Evolutionary conservation across 2,329 filamentous ascomycete species (phyloP), one percentile per base, ranked within the genome.

Genomic region (Alternaria hordeiaustralica): DNA sequence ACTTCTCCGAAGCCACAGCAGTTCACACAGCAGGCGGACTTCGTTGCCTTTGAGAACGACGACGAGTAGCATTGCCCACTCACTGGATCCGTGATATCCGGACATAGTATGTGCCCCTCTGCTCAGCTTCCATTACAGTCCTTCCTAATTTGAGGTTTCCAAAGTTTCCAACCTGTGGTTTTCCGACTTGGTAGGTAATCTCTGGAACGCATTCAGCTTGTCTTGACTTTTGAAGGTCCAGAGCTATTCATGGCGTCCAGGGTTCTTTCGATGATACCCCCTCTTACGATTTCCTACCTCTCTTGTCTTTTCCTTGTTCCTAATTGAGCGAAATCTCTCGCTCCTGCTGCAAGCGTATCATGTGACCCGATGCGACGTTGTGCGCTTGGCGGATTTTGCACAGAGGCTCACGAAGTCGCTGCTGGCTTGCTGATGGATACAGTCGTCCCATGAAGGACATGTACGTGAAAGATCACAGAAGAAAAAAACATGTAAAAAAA

Each of bases 21-120:
- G 50, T 71, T 78, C 55, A 73, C 71, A 23, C 68, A 76, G 36
- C 76, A 79, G 60, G 68, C 68, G 50, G 76, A 79, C 45, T 79
- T 69, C 41, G 71, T 79, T 51, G 67, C 74, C 6, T 68, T 77
- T 44, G 69, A 69, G 49, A 63, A 45, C 26, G 65, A 70, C 21
- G 65, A 70, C 21, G 65, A 69, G 33, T 74, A 59, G 30, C 44
- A 26, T 12, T 28, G 21, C 43, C 21, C 28, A 36, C 18, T 8
- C 12, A 30, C n/a, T 33, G 45, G 41, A 30, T 30, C 58, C 23
- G 18, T 64, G 54, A 55, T 47, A 28, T 55, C 18, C 50, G 55
- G 45, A 61, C 13, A 62, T 26, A 58, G 71, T 71, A 70, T 55
- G 71, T 72, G 49, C 53, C 50, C 55, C 65, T 26, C 47, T 62